Conservation (phyloP, 179 eudicot genomes). For the Vitellaria paradoxa region DNA sequence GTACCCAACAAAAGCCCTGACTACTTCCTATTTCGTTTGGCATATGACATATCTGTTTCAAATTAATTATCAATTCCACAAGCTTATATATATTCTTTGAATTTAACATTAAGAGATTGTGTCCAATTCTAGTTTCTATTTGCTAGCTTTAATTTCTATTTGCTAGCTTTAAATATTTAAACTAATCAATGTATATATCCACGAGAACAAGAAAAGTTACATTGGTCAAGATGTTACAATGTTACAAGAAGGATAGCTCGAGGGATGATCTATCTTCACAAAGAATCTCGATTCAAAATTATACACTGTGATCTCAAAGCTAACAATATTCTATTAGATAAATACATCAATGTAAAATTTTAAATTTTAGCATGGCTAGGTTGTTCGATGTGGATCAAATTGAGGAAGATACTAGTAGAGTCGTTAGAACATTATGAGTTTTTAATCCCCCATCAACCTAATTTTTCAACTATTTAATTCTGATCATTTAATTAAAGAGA, state of each 20-base stretch:
- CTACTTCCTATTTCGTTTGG: slow-evolving; percentile 41
- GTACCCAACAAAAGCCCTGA: slow-evolving; percentile 55
- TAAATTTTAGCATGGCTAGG: slow-evolving; percentile 45
- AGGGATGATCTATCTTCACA: slow-evolving; percentile 39
- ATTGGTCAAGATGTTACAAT: slow-evolving; percentile 30
- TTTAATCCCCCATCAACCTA: too few species aligned
- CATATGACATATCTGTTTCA: not conserved
- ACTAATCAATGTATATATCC: slow-evolving; percentile 18
- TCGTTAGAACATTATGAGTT: slow-evolving; percentile 48
- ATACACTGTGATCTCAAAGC: slow-evolving; percentile 42
- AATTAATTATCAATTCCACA: not conserved
- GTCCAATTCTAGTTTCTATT: too few species aligned
- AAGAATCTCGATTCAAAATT: slow-evolving; percentile 33
- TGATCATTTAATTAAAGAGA: too few species aligned
- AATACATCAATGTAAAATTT: slow-evolving; percentile 38
- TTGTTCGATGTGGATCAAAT: slow-evolving; percentile 33
- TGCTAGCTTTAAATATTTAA: too few species aligned
- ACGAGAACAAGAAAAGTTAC: slow-evolving; percentile 15
- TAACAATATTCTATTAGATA: slow-evolving; percentile 34
- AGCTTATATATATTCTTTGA: too few species aligned
- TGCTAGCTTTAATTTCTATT: too few species aligned
- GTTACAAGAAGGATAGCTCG: slow-evolving; percentile 29
- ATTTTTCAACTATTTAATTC: too few species aligned
- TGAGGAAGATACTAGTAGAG: slow-evolving; percentile 36
- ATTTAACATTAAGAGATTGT: too few species aligned